Evolutionary conservation across 129 eudicot species (phyloP).

Genomic region (Pittosporum tobira): DNA sequence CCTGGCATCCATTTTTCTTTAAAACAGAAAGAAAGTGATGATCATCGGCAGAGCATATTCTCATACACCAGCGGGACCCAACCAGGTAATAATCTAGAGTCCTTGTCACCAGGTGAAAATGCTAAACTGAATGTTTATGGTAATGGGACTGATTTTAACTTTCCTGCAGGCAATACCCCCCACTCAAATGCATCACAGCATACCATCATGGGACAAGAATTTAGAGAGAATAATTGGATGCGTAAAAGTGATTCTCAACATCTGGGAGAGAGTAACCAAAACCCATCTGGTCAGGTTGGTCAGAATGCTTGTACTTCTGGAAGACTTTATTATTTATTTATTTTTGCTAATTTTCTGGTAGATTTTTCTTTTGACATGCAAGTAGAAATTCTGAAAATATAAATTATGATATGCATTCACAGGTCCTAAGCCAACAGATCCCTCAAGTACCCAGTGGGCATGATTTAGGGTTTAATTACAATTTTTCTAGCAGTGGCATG

Average conservation of each 20-base stretch:
- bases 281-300: slow-evolving; percentile 30
- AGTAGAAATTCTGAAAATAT: not conserved
- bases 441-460: slow-evolving; percentile 16
- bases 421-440: not conserved
- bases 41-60: slow-evolving; percentile 8
- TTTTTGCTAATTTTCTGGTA: not conserved
- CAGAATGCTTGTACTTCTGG: slow-evolving; percentile 1
- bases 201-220: slow-evolving; percentile 20
- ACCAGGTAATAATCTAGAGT: slow-evolving; percentile 11
- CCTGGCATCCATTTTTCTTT: slow-evolving; percentile 18
- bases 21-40: slow-evolving; percentile 13
- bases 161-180: slow-evolving; percentile 7
- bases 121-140: not conserved
- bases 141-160: not conserved
- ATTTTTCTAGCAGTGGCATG: slow-evolving; percentile 20
- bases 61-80: slow-evolving; percentile 2
- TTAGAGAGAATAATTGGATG: slow-evolving; percentile 20
- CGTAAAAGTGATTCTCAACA: slow-evolving; percentile 14
- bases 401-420: not conserved
- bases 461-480: slow-evolving; percentile 8
- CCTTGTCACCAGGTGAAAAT: not conserved
- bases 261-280: slow-evolving; percentile 14
- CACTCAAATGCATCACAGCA: slow-evolving; percentile 19
- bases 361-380: not conserved
- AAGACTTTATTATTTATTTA: no score